Conservation (phyloP, 1,284 basidiomycete genomes). For the Termitomyces sp. region DNA sequence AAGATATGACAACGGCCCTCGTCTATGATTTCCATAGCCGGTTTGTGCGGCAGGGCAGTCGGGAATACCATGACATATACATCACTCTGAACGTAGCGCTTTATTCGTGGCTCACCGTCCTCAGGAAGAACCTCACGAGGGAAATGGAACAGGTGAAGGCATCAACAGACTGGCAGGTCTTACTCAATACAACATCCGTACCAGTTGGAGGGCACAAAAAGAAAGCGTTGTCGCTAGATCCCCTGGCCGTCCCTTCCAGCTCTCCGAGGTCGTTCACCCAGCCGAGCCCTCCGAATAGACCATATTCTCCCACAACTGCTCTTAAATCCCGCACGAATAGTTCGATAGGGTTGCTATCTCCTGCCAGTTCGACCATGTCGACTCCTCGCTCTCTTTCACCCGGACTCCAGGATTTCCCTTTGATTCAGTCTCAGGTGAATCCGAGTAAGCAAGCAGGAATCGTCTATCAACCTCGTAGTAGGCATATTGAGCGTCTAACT, state of each 20-base stretch:
- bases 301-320: conserved; percentile 17
- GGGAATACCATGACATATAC: conserved; percentile 67
- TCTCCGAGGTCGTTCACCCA: conserved; percentile 22
- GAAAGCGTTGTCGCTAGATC: conserved; percentile 23
- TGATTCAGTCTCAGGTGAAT: conserved; percentile 16
- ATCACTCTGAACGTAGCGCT: conserved; percentile 77
- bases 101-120: conserved; percentile 73
- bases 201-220: conserved; percentile 22
- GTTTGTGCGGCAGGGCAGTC: conserved; percentile 50
- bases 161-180: conserved; percentile 45
- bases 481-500: conserved; percentile 68
- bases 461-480: conserved; percentile 45
- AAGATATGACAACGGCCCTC: conserved; percentile 38
- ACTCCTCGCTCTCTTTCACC: conserved; percentile 12
- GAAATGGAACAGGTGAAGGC: conserved; percentile 71
- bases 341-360: conserved; percentile 4
- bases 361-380: conserved; percentile 15
- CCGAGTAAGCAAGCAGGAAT: conserved; percentile 28
- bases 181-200: conserved; percentile 27
- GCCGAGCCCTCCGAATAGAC: conserved; percentile 9
- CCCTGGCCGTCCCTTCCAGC: conserved; percentile 20
- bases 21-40: conserved; percentile 70
- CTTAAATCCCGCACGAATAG: conserved; percentile 13
- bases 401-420: conserved; percentile 20
- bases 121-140: conserved; percentile 66